Conservation (phyloP, 352 stramenopile species). For the Phytophthora tubulina region DNA sequence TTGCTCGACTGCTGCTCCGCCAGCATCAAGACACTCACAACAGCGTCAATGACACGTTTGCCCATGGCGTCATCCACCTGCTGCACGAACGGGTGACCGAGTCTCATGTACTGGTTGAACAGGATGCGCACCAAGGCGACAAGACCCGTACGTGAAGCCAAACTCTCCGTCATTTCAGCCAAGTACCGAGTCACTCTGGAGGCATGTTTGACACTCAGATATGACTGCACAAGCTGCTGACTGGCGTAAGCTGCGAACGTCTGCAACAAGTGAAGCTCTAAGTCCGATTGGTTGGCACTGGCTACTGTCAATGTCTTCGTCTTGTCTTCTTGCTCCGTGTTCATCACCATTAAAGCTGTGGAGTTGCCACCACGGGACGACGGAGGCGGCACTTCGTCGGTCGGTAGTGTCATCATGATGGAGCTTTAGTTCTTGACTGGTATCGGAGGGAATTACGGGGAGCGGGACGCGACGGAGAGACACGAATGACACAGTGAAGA, state of each 20-base stretch:
- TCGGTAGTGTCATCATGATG: conserved; percentile 43
- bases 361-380: conserved; percentile 21
- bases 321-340: not conserved
- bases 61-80: conserved; percentile 73
- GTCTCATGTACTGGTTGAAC: conserved; percentile 66
- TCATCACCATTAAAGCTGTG: conserved; percentile 30
- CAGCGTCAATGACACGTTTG: conserved; percentile 60
- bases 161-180: conserved; percentile 57
- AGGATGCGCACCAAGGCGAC: conserved; percentile 51
- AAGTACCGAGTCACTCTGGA: conserved; percentile 58
- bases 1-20: conserved; percentile 43
- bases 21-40: conserved; percentile 64
- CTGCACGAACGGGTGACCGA: conserved; percentile 61
- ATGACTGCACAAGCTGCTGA: conserved; percentile 54
- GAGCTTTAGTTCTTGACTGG: not conserved
- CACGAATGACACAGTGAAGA: not conserved
- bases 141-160: conserved; percentile 55
- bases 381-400: conserved; percentile 38
- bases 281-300: conserved; percentile 47
- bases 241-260: conserved; percentile 53
- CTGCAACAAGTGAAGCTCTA: conserved; percentile 70
- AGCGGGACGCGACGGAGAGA: conserved; percentile 19
- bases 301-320: conserved; percentile 3
- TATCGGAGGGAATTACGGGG: not conserved
- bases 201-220: conserved; percentile 61